These are phyloP conservation scores for Pyrenophora teres DNA, from an alignment of 2,329 filamentous ascomycete genomes.

Conservation along the genomic window DNA sequence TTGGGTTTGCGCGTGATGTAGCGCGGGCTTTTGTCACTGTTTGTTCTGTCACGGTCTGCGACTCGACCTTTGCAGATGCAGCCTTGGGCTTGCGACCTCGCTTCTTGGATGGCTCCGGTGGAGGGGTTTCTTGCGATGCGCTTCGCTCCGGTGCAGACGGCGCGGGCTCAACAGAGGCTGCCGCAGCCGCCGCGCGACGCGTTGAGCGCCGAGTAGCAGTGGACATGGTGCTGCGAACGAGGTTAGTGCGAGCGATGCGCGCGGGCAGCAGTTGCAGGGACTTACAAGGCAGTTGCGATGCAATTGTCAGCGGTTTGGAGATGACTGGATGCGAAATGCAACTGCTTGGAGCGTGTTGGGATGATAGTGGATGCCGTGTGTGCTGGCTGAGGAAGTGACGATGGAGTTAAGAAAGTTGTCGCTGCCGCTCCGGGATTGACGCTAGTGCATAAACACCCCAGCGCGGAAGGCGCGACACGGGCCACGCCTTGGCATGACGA, in stretches of 20 bases:
- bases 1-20: slow-evolving; percentile 15
- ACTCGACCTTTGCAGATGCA: slow-evolving; percentile 13
- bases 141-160: slow-evolving; percentile 8
- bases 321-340: slow-evolving; percentile 8
- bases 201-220: slow-evolving; percentile 21
- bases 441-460: slow-evolving; percentile 17
- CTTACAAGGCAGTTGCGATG: slow-evolving; percentile 17
- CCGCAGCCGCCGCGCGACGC: slow-evolving; percentile 21
- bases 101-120: slow-evolving; percentile 14
- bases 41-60: slow-evolving; percentile 12
- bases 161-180: slow-evolving; percentile 17
- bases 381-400: slow-evolving; percentile 15
- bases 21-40: slow-evolving; percentile 11
- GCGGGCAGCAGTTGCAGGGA: slow-evolving; percentile 2
- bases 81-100: slow-evolving; percentile 19
- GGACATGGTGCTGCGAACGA: slow-evolving; percentile 19
- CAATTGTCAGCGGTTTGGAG: slow-evolving; percentile 5
- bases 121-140: slow-evolving; percentile 8
- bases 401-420: slow-evolving; percentile 27
- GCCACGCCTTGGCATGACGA: slow-evolving; percentile 28
- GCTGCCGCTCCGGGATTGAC: slow-evolving; percentile 12
- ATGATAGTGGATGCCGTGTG: slow-evolving; percentile 8
- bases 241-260: slow-evolving; percentile 22
- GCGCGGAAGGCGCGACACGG: slow-evolving; percentile 17
- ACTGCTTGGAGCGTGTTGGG: slow-evolving; percentile 3